Evolutionary conservation across 768 basidiomycete species (phyloP).

Genomic region (Russula griseocarnosa): DNA sequence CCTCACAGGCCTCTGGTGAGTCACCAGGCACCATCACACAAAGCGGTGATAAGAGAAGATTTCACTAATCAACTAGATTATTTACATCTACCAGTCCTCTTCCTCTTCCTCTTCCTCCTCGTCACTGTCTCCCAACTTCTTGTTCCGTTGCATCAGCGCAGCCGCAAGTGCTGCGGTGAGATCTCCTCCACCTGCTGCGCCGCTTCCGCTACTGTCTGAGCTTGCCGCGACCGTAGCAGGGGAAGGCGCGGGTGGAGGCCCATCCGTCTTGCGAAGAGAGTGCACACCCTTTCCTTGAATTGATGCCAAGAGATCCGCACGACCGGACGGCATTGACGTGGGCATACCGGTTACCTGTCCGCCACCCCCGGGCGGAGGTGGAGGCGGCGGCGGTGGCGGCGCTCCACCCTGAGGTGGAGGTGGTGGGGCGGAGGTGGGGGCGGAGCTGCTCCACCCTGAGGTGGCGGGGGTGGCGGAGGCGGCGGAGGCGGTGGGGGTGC

Average conservation of each 20-base stretch:
- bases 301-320: constrained; percentile 64
- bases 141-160: constrained; percentile 77
- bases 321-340: constrained; percentile 55
- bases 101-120: constrained; percentile 38
- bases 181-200: constrained; percentile 61
- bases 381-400: constrained; percentile 43
- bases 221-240: constrained; percentile 36
- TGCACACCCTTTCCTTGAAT: constrained; percentile 81
- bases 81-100: constrained; percentile 30
- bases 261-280: constrained; percentile 58
- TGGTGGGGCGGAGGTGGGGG: constrained; percentile 44
- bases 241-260: constrained; percentile 28
- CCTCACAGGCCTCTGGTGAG: too few species aligned
- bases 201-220: constrained; percentile 35
- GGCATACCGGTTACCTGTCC: constrained; percentile 30
- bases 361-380: constrained; percentile 49
- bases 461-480: constrained; percentile 33
- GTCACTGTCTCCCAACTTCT: constrained; percentile 75
- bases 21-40: too few species aligned
- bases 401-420: constrained; percentile 28
- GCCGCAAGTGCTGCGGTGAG: constrained; percentile 80
- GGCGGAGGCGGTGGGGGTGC: constrained; percentile 37
- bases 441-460: constrained; percentile 37
- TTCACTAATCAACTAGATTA: neutral
- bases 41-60: neutral